Base-by-base conservation (phyloP, 2,329 filamentous ascomycete species). In the Trichoderma aggressivum region DNA sequence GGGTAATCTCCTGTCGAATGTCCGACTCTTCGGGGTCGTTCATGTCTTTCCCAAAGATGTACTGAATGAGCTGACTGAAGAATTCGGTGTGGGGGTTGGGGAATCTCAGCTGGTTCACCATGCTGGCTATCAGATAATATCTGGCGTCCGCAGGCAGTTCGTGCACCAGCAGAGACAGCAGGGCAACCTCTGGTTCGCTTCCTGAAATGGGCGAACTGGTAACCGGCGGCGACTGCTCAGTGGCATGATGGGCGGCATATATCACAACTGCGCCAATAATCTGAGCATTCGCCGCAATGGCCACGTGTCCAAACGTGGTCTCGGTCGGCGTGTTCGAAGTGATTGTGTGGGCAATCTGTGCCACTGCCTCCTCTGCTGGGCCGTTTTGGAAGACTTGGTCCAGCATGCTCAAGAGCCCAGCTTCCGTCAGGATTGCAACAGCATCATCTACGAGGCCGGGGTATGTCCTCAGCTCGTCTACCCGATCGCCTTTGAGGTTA, bases 1-100 rank as follows among this genome's bases (percentile, higher is more conserved):
- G 90, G 66, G 94, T 93, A 71, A 99, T 95, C 80, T 97, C 93
- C 82, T 98, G 92, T 43, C 95, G 92, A 61, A 98, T 90, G 73
- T 94, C 92, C 1, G 87, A 87, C 76, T 95, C 93, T 77, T 96
- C 92, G 18, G 92, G 89, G 75, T 91, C 90, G 79, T 82, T 86
- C 77, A 87, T 84, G 82, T 96, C 92, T 74, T 89, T 88, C 24
- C 90, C 93, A 80, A 98, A 98, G 50, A 98, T 86, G 75, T 97
- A 90, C 61, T 98, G 86, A 56, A 98, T 85, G 16, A 92, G 88
- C 77, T 94, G 93, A 78, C 91, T 94, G 83, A 97, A 99, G 83
- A 96, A 99, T 78, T 94, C 92, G 14, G 96, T 99, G 78, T 97
- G 90, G 62, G 90, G 90, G 78, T 94, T 97, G 12, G 94, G 94